Percentiles rank a stretch among this genome's conserved stretches.
phyloP scores from a whole-genome alignment of 1,284 basidiomycete species.

The Mycena sp. region DNA sequence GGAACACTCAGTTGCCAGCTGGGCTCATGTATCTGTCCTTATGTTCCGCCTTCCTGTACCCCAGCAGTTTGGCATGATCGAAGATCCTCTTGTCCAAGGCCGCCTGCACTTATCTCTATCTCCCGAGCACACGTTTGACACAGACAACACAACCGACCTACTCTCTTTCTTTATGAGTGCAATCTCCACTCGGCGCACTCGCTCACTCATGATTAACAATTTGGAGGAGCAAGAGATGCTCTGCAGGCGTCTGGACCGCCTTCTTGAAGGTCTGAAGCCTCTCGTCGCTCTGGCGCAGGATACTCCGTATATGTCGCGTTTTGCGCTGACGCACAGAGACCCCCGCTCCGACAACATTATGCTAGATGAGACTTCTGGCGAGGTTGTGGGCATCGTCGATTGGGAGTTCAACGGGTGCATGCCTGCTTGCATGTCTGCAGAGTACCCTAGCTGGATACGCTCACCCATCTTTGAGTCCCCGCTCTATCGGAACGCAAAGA shows the following conservation, averaged over 20 bases:
- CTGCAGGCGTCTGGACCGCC: neutral
- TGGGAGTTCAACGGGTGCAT: conserved; percentile 13
- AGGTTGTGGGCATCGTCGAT: conserved; percentile 9
- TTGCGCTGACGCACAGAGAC: conserved; percentile 9
- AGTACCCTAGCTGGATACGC: conserved; percentile 11
- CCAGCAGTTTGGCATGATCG: conserved; percentile 3
- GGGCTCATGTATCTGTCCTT: neutral
- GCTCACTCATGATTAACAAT: neutral
- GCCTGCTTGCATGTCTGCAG: conserved; percentile 8
- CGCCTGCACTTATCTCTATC: neutral
- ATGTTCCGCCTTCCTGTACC: conserved; percentile 7
- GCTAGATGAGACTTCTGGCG: conserved; percentile 1
- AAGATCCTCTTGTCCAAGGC: neutral
- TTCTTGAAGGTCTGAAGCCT: conserved; percentile 1
- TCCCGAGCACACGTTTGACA: neutral
- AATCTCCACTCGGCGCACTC: neutral
- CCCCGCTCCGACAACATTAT: neutral
- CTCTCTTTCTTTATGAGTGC: conserved; percentile 3
- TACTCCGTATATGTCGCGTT: conserved; percentile 1
- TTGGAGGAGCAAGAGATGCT: neutral
- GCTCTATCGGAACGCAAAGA: neutral
- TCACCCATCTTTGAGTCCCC: neutral
- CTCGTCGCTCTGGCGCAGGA: neutral
- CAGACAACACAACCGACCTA: neutral
- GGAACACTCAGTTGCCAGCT: conserved; percentile 12